Evolutionary conservation across 1,139 yeast genomes (phyloP), one percentile per base, ranked within the genome.

Genomic region (Suhomyces taliae): DNA sequence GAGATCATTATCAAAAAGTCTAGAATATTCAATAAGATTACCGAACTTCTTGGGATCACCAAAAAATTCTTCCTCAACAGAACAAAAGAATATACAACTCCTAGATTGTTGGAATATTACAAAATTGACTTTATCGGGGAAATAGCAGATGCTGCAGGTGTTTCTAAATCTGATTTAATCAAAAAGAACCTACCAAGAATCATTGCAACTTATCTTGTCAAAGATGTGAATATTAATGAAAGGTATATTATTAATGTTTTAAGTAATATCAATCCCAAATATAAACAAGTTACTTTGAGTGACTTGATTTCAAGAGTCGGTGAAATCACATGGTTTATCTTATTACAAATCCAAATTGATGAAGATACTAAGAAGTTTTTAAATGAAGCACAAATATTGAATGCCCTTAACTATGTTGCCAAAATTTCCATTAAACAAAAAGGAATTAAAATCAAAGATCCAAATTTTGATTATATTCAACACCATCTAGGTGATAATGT

Each of bases 31-130:
- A 72, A 72, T 24, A 76, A 79, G 50, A 71, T 93, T 12, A 78
- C 91, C 7, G 83, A 82, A 37, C 69, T 90, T 7, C 70, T 90
- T 32, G 87, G 83, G 1, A 78, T 90, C 39, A 73, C 87, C 1
- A 70, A 76, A 6, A 74, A 73, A 27, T 82, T 81, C 33, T 87
- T 93, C 48, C 69, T 91, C 35, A 74, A 74, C 37, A 74, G 93
- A 48, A 89, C 95, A 2, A 81, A 82, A 44, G 81, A 82, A 24
- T 87, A 83, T 57, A 87, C 93, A 0, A 78, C 91, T 0, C 98
- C 99, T 0, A 77, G 83, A 53, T 72, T 91, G 10, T 74, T 90
- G 45, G 83, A 83, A 41, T 81, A 82, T 45, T 82, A 83, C 57
- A 78, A 84, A 51, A 72, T 74, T 44, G 90, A 84, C 55, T 77